Evolutionary conservation across 768 basidiomycete species (phyloP).

Genomic region (Mrakia hoshinonis): DNA sequence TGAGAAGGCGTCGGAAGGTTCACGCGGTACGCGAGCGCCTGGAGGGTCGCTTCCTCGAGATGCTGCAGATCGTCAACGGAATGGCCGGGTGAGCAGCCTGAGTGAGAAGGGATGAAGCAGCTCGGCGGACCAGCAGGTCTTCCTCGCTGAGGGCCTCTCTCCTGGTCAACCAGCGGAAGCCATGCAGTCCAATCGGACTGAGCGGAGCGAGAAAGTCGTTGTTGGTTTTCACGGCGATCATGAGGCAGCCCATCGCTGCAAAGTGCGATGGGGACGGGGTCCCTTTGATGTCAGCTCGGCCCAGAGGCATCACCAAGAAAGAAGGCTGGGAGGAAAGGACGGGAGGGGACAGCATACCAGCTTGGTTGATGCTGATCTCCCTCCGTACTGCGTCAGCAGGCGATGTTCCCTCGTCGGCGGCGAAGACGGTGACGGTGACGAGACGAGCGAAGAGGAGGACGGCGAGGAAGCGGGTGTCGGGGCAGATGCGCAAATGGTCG

Average conservation of each 20-base stretch:
- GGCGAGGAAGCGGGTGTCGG: background rate
- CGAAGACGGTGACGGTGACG: background rate
- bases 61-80: background rate
- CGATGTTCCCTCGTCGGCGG: background rate
- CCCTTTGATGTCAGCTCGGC: background rate
- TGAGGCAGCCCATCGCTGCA: background rate
- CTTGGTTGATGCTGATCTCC: background rate
- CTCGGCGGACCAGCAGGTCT: background rate
- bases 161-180: background rate
- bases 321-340: background rate
- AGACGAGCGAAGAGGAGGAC: constrained; percentile 1
- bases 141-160: background rate
- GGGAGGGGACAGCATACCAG: background rate
- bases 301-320: background rate
- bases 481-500: background rate
- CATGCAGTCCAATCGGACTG: background rate
- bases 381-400: no score
- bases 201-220: background rate
- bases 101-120: background rate
- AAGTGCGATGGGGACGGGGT: background rate
- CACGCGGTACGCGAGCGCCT: background rate
- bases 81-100: background rate
- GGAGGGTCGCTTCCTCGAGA: background rate
- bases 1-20: background rate
- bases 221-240: background rate